Evolutionary conservation across 495 filamentous ascomycete genomes (phyloP), one percentile per base, ranked within the genome.

Genomic region (Hypoxylon lenormandii): DNA sequence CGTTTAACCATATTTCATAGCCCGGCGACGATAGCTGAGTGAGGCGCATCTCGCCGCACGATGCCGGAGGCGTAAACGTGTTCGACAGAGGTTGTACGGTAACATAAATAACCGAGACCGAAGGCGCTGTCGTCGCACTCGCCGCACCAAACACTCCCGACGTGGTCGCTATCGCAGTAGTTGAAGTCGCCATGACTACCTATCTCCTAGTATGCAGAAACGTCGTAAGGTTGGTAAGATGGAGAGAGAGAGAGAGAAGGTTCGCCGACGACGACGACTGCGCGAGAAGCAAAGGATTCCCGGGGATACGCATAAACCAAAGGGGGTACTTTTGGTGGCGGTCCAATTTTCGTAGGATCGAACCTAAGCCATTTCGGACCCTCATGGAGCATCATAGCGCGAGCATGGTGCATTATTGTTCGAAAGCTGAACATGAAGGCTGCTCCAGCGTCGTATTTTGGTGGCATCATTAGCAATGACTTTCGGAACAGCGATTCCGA

Each of bases 1-100:
- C 69, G 33, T 72, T 68, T 26, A 72, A 28, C 69, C 69, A 72
- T 4, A 72, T 28, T 33, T 68, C 18, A 40, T 67, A 72, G 0
- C 63, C 69, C 22, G 69, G 69, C 8, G 69, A 72, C 16, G 69
- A 59, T 4, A 72, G 33, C 52, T 63, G 63, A 0, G 58, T 67
- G 33, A 72, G 58, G 3, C 52, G 69, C 48, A 67, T 67, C 16
- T 72, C 69, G 10, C 26, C 57, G 19, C 69, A 72, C 30, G 69
- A 63, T 15, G 64, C 19, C 23, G 69, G 69, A 23, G 69, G 69
- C 0, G 69, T 72, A 23, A 72, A 72, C 4, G 69, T 72, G 1
- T 58, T 60, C 36, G 69, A 67, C n/a, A 72, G 54, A 1, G 58
- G 47, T 22, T 55, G 60, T 13, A 63, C 38, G 1, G 69, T 72